A percentile compares a stretch with the other conserved stretches of the same genome.
phyloP scores from a whole-genome alignment of 305 asterid genomes.

The Solanum hybrid region DNA sequence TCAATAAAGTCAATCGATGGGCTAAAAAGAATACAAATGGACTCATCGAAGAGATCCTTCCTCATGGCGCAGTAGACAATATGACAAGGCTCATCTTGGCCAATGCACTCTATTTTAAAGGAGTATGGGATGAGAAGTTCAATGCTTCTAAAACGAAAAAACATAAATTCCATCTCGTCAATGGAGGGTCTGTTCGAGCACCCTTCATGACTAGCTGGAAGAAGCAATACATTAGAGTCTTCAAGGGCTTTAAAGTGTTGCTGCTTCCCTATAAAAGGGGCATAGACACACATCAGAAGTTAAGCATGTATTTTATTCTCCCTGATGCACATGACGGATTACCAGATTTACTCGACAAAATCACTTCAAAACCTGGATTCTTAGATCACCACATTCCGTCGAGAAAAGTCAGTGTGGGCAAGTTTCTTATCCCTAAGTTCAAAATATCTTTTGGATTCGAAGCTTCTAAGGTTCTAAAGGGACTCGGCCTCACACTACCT shows the following conservation, averaged over 20 bases:
- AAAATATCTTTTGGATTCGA: not conserved
- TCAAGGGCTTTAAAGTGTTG: slow-evolving; percentile 55
- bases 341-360: slow-evolving; percentile 3
- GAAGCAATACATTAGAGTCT: slow-evolving; percentile 35
- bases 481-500: slow-evolving; percentile 23
- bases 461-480: not conserved
- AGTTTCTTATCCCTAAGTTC: slow-evolving; percentile 12
- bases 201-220: slow-evolving; percentile 72
- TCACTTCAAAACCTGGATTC: slow-evolving; percentile 3
- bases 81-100: slow-evolving; percentile 53
- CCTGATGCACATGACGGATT: slow-evolving; percentile 50
- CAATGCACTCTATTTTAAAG: slow-evolving; percentile 72
- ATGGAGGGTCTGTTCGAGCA: slow-evolving; percentile 37
- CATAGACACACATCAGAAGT: slow-evolving; percentile 41
- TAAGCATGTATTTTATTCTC: slow-evolving; percentile 61
- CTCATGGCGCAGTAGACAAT: slow-evolving; percentile 32
- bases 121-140: slow-evolving; percentile 57
- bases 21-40: slow-evolving; percentile 56
- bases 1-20: slow-evolving; percentile 55
- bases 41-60: slow-evolving; percentile 58
- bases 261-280: slow-evolving; percentile 59
- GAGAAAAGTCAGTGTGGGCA: not conserved
- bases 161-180: slow-evolving; percentile 47
- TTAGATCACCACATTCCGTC: slow-evolving; percentile 1
- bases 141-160: slow-evolving; percentile 42